Evolutionary conservation across 2,329 filamentous ascomycete genomes (phyloP), one percentile per base, ranked within the genome.

Genomic region (Mycosphaerella sp.): DNA sequence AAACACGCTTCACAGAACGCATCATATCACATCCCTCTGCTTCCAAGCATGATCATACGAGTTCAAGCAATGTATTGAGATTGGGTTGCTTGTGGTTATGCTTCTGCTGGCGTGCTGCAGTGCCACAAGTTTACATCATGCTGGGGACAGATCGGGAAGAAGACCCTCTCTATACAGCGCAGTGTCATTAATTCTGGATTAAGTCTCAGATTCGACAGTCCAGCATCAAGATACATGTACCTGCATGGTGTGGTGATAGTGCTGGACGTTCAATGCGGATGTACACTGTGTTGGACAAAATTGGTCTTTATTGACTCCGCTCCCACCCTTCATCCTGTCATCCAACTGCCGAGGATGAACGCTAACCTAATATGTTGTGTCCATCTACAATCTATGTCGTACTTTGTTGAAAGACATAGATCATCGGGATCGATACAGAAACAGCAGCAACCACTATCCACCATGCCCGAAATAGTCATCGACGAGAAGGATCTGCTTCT

Each of bases 401-500:
- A 34, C 2, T 34, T 11, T 34, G 11, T 2, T 34, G 32, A 17
- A 17, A 17, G 34, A 10, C 34, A 36, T 36, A 36, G 3, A 36
- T 36, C 34, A 9, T 10, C 34, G 10, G 10, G 12, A n/a, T 36
- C 10, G 34, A 36, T 4, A 36, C 34, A 10, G 12, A n/a, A 10
- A 9, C 34, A 9, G 9, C 34, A 36, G 12, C 34, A 36, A 14
- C 17, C 10, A 31, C 42, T 31, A 32, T 14, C 26, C 44, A 53
- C 36, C 12, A 64, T 62, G 61, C 56, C 61, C 3, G 49, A 66
- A 51, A 64, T 60, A n/a, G 61, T 69, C 42, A 67, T 68, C 56
- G 62, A 76, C 60, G 68, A 68, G 42, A 55, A 59, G 44, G 72
- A 77, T 56, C 68, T 79, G 34, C 69, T 72, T 4, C 66, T 79